Conservation (phyloP, 2,329 filamentous ascomycete species). For the Venturia effusa region DNA sequence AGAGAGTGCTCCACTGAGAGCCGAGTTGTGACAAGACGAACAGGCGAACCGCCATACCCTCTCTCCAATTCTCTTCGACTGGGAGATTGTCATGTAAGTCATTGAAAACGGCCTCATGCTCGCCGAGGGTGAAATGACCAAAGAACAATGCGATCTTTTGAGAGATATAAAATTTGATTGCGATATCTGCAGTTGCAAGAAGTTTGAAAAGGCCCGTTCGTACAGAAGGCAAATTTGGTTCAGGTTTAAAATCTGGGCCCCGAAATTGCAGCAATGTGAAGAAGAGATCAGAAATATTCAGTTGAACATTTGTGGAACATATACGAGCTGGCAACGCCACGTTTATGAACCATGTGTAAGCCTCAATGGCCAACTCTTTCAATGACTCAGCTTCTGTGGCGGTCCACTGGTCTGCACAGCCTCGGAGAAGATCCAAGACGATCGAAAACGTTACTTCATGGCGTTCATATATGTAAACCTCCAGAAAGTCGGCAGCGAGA, state of each 20-base stretch:
- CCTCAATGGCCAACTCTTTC: constrained; percentile 55
- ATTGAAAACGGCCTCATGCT: constrained; percentile 74
- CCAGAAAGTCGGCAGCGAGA: constrained; percentile 37
- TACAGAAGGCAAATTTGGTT: constrained; percentile 48
- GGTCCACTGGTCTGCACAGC: constrained; percentile 53
- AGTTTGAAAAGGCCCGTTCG: constrained; percentile 66
- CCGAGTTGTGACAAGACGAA: constrained; percentile 67
- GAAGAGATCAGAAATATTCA: constrained; percentile 56
- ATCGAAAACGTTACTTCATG: constrained; percentile 63
- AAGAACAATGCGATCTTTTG: constrained; percentile 64
- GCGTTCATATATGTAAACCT: constrained; percentile 51
- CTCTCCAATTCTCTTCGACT: constrained; percentile 54
- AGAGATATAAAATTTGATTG: constrained; percentile 67
- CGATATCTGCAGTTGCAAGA: constrained; percentile 53
- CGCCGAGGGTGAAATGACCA: constrained; percentile 65
- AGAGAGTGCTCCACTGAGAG: constrained; percentile 72
- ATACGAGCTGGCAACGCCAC: constrained; percentile 55
- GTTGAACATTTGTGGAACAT: constrained; percentile 59
- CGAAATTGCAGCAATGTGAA: constrained; percentile 57
- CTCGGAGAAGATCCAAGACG: constrained; percentile 57
- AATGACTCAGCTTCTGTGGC: constrained; percentile 46
- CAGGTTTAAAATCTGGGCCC: constrained; percentile 51
- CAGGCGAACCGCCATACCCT: constrained; percentile 78
- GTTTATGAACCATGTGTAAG: constrained; percentile 70
- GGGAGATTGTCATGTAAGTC: constrained; percentile 78